Evolutionary conservation across 129 eudicot genomes (phyloP), one percentile per base, ranked within the genome.

Genomic region (Apium graveolens): DNA sequence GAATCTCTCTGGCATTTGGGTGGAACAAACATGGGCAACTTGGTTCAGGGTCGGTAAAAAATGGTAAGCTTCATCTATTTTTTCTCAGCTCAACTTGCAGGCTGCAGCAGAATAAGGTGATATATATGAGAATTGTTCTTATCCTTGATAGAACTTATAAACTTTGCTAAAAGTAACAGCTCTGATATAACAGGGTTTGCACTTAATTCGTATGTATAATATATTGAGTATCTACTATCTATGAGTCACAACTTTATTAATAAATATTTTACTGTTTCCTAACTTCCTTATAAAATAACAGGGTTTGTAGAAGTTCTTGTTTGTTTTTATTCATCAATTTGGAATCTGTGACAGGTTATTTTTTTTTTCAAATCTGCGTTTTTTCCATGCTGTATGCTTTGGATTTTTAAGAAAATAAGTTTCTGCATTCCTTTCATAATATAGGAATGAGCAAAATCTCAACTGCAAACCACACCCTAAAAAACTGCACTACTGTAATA

Each of bases 1-100:
- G 92, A 37, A 74, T 78, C 42, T 88, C 96, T 20, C 74, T 91
- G 86, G 78, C 97, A 34, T 95, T 95, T 81, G 98, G 98, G 39
- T 95, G 98, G 98, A 95, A 95, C 80, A 95, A 95, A 79, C 97
- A 91, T 60, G 98, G 97, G 42, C 98, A 95, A 85, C 91, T 95
- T 53, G 98, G 98, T 76, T 75, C 93, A 71, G 98, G 98, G 51
- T 95, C 97, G 0, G 82, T 41, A 0, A 95, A 84, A 83, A 95
- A 86, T 76, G 98, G 98, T 95, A 76, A 51, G 91, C 38, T 72
- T 16, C 35, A 42, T 55, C 29, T 31, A 73, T 24, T 31, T 13
- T 21, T 48, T 24, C 9, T 17, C 31, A 24, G 17, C 51, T 39
- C 31, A 39, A 71, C 51, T 18, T 71, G 27, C n/a, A n/a, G n/a